Percentiles rank a stretch among this genome's conserved stretches.
These are phyloP conservation scores for Zymoseptoria brevis DNA, from an alignment of 2,329 filamentous ascomycete genomes.

Conservation along the genomic window DNA sequence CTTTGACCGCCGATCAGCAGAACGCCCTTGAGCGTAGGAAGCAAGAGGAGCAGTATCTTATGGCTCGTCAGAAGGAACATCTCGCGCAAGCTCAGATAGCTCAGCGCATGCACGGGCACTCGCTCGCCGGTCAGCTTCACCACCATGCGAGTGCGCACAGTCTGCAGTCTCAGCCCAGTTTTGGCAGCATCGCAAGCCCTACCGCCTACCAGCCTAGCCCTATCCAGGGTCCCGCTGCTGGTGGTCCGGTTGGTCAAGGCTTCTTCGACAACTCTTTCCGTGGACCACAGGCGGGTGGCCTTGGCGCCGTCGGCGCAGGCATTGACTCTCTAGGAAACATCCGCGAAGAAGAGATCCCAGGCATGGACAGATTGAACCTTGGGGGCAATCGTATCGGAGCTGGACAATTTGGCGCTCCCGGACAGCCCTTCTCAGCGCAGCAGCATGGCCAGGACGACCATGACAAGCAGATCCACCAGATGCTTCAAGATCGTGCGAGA, in stretches of 20 bases:
- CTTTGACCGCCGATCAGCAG: slow-evolving; percentile 92
- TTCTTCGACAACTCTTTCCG: slow-evolving; percentile 61
- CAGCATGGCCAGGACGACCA: slow-evolving; percentile 39
- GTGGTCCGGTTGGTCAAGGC: slow-evolving; percentile 35
- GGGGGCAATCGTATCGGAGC: slow-evolving; percentile 42
- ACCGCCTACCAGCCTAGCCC: slow-evolving; percentile 52
- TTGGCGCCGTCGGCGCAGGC: slow-evolving; percentile 40
- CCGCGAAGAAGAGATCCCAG: slow-evolving; percentile 64
- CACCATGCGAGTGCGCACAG: slow-evolving; percentile 95
- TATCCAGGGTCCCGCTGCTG: slow-evolving; percentile 39
- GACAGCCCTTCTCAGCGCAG: slow-evolving; percentile 38
- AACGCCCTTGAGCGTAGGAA: slow-evolving; percentile 94
- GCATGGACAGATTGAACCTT: slow-evolving; percentile 58
- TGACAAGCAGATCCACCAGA: slow-evolving; percentile 50
- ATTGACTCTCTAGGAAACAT: slow-evolving; percentile 38
- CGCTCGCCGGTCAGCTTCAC: slow-evolving; percentile 57
- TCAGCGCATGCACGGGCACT: slow-evolving; percentile 52
- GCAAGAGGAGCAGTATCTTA: slow-evolving; percentile 94
- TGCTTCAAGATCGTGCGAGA: slow-evolving; percentile 54
- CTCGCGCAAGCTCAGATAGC: slow-evolving; percentile 78
- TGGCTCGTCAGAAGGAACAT: slow-evolving; percentile 92
- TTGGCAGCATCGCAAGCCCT: slow-evolving; percentile 88
- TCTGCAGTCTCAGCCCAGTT: slow-evolving; percentile 93
- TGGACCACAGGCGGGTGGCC: slow-evolving; percentile 30
- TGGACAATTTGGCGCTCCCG: slow-evolving; percentile 40